Base-by-base conservation (phyloP, 2,329 filamentous ascomycete genomes). In the Colletotrichum graminicola region DNA sequence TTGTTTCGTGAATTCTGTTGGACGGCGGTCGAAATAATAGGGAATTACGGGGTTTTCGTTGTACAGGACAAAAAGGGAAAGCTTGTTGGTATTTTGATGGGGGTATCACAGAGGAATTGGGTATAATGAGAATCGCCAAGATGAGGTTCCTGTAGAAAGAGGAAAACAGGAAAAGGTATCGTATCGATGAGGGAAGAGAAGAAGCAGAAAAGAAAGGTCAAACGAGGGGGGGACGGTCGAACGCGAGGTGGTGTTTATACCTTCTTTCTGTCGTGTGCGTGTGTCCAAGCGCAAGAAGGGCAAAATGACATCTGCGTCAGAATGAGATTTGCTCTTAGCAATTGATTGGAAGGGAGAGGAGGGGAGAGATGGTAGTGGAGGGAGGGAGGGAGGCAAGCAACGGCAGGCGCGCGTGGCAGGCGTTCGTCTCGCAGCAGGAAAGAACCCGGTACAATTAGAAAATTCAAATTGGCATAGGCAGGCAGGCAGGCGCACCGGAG, bases 101-200 rank as follows among this genome's bases (percentile, higher is more conserved):
- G 67, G 68, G 68, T 71, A 71, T 71, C 68, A 71, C 68, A 68
- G 52, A 63, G 52, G 57, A 54, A 56, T 68, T 54, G 67, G 68
- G 68, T 71, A 71, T 71, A 71, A 60, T 68, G 52, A 45, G 57
- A 62, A 71, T 71, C 67, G 67, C 59, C 47, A 62, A 55, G 49
- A 54, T 65, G 61, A 41, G 49, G 63, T 67, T 67, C 67, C 67
- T 71, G 55, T 69, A 23, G 34, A 49, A 61, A 56, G 60, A 66
- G 39, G 36, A 45, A 61, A 61, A 49, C 63, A 62, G 68, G 55
- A 63, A 71, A 57, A 68, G 68, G 59, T 63, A 63, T 63, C 49
- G 49, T 63, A 68, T 68, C 59, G 68, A 54, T 67, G 68, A 49
- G 57, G 62, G 29, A 43, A 62, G 51, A n/a, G 41, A 26, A 39